Percentiles rank a stretch among this genome's conserved stretches.
phyloP scores from a whole-genome alignment of 108 stramenopile genomes.

The Aureococcus anophagefferens region DNA sequence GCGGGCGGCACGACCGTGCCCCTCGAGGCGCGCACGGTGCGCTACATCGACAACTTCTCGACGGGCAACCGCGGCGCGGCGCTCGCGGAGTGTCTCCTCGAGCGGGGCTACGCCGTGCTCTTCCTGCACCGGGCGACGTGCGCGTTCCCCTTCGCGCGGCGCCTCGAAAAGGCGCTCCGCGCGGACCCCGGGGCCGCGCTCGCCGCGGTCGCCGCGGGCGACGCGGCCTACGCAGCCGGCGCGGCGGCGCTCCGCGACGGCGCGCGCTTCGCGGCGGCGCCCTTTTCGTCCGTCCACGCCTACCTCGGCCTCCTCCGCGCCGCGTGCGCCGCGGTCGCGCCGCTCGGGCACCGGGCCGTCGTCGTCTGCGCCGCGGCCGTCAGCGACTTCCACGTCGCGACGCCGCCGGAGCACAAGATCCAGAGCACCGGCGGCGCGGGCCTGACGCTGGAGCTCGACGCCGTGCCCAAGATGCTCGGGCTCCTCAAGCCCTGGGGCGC shows the following conservation, averaged over 20 bases:
- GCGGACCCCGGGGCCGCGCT: slow-evolving; percentile 12
- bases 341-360: slow-evolving; percentile 13
- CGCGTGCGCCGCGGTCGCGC: not conserved
- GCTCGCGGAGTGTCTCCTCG: slow-evolving; percentile 38
- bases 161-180: slow-evolving; percentile 11
- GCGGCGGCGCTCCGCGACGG: too few species aligned
- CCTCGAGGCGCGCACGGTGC: slow-evolving; percentile 46
- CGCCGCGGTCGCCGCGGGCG: too few species aligned
- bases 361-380: slow-evolving; percentile 43
- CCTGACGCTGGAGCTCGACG: slow-evolving; percentile 10
- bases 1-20: slow-evolving; percentile 47
- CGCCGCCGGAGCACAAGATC: slow-evolving; percentile 44
- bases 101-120: slow-evolving; percentile 32
- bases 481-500: slow-evolving; percentile 1
- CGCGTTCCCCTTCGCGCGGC: slow-evolving; percentile 24
- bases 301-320: slow-evolving; percentile 14
- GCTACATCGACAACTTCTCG: slow-evolving; percentile 51
- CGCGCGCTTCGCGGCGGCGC: too few species aligned
- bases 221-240: too few species aligned
- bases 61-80: slow-evolving; percentile 39
- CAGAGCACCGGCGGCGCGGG: slow-evolving; percentile 16
- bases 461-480: slow-evolving; percentile 43
- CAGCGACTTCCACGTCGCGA: slow-evolving; percentile 40
- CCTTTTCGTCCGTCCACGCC: slow-evolving; percentile 9
- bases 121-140: slow-evolving; percentile 24